Evolutionary conservation across 2,329 filamentous ascomycete species (phyloP), one percentile per base, ranked within the genome.

Genomic region (Fusarium dimerum): DNA sequence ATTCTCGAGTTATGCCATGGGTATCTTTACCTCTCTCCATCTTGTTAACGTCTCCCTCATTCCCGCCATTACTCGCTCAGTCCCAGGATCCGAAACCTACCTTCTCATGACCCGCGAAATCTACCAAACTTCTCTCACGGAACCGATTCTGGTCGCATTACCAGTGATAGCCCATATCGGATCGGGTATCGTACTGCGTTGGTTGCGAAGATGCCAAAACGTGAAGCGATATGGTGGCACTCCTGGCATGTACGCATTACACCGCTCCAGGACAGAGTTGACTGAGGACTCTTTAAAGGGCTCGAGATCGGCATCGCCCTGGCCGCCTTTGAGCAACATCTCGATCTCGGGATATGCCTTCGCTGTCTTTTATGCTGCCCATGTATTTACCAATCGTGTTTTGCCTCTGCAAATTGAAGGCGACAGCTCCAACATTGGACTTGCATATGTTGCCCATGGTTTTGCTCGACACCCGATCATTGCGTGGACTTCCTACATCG

Each of bases 41-140:
- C 77, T 94, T 56, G 80, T 86, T 65, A 96, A 92, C 64, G 93
- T 90, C 34, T 90, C 90, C 8, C 70, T 96, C 41, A 87, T 95
- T 59, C 92, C 91, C 0, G 82, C 94, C 38, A 63, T 86, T 45
- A 90, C 89, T 40, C 83, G 80, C 51, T 90, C 88, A 43, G 83
- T 94, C 7, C 76, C 87, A 9, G 82, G 85, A 47, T 89, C 89
- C 54, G 92, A 97, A 68, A 86, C 85, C 45, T 96, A 92, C 72
- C 85, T 97, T 45, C 87, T 97, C 59, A 89, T 96, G 71, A 92
- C 92, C 29, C 85, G 93, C 55, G 92, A 95, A 45, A 86, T 94
- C 71, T 97, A 97, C 76, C 93, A 97, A 72, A 92, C 90, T 1
- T 81, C 87, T 2, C 76, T 90, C 15, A 80, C 88, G 47, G 92